A percentile compares a stretch with the other conserved stretches of the same genome.
Conservation (phyloP, 495 filamentous ascomycete genomes). For the Daldinia vernicosa region DNA sequence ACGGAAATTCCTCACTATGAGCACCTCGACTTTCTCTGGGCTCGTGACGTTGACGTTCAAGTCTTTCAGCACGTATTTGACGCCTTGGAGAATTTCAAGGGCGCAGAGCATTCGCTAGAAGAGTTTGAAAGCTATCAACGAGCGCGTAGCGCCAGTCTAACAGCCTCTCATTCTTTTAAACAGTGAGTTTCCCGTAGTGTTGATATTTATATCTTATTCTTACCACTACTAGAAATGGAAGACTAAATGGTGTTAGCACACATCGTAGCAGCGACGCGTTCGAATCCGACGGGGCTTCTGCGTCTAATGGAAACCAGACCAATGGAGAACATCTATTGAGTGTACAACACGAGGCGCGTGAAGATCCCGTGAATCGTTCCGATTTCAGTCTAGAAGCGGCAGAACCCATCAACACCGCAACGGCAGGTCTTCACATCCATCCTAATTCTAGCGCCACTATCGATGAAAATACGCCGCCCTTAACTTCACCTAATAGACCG, state of each 20-base stretch:
- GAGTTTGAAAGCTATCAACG: slow-evolving; percentile 59
- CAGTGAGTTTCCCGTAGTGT: slow-evolving; percentile 37
- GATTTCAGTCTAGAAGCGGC: slow-evolving; percentile 5
- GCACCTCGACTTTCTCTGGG: slow-evolving; percentile 98
- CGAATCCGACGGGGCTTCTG: slow-evolving; percentile 40
- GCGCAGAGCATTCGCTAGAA: slow-evolving; percentile 59
- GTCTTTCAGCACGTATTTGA: slow-evolving; percentile 92
- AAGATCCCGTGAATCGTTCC: slow-evolving; percentile 18
- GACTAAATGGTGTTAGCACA: slow-evolving; percentile 31
- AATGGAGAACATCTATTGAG: slow-evolving; percentile 2
- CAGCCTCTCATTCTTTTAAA: slow-evolving; percentile 39
- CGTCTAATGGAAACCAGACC: slow-evolving; percentile 38
- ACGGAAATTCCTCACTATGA: slow-evolving; percentile 90
- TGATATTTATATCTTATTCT: slow-evolving; percentile 22
- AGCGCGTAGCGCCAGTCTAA: slow-evolving; percentile 50
- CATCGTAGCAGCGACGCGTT: slow-evolving; percentile 40
- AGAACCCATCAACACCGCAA: slow-evolving; percentile 1
- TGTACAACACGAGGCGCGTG: slow-evolving; percentile 31
- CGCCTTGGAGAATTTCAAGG: slow-evolving; percentile 75
- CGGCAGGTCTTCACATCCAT: slow-evolving; percentile 20
- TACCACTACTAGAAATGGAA: slow-evolving; percentile 2
- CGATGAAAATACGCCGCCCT: slow-evolving; percentile 20
- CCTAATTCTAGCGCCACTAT: slow-evolving; percentile 31
- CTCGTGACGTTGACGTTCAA: slow-evolving; percentile 77
- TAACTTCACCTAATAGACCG: slow-evolving; percentile 18